phyloP scores from a whole-genome alignment of 306 rosid genomes.

The Lathyrus aphaca region DNA sequence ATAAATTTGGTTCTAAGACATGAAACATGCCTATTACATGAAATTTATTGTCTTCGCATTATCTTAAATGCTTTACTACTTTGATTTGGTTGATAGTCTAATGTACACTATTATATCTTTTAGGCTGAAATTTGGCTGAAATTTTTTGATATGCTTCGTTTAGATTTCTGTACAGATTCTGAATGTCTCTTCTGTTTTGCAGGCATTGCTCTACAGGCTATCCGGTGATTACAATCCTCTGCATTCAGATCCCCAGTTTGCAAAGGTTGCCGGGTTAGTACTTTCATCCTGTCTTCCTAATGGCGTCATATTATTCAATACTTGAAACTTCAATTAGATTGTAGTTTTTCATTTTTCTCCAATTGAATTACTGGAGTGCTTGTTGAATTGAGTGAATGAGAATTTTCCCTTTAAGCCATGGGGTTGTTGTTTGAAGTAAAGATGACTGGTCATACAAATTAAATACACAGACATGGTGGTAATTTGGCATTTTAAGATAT shows the following conservation, averaged over 20 bases:
- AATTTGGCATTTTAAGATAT: conserved; percentile 4
- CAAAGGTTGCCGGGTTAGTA: conserved; percentile 89
- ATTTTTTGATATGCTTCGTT: conserved; percentile 15
- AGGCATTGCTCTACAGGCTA: conserved; percentile 91
- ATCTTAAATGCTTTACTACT: conserved; percentile 1
- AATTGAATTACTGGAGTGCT: conserved; percentile 3
- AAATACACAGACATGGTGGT: conserved; percentile 3
- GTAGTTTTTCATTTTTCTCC: neutral
- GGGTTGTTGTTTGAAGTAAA: neutral
- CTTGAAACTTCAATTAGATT: conserved; percentile 32
- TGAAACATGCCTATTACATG: neutral
- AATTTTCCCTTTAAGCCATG: conserved; percentile 25
- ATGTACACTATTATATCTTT: neutral
- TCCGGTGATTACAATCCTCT: conserved; percentile 94
- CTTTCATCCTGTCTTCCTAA: conserved; percentile 36
- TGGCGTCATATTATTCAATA: conserved; percentile 5
- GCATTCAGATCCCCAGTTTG: conserved; percentile 86
- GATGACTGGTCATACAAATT: conserved; percentile 24
- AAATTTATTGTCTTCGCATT: conserved; percentile 8
- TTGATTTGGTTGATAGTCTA: conserved; percentile 10
- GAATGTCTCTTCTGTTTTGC: conserved; percentile 48
- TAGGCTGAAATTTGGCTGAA: neutral
- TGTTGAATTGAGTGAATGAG: conserved; percentile 11
- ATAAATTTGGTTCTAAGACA: conserved; percentile 6
- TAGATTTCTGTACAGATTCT: conserved; percentile 20